These are phyloP conservation scores for Candida sphagnicola DNA, from an alignment of 805 yeast genomes.

Conservation along the genomic window DNA sequence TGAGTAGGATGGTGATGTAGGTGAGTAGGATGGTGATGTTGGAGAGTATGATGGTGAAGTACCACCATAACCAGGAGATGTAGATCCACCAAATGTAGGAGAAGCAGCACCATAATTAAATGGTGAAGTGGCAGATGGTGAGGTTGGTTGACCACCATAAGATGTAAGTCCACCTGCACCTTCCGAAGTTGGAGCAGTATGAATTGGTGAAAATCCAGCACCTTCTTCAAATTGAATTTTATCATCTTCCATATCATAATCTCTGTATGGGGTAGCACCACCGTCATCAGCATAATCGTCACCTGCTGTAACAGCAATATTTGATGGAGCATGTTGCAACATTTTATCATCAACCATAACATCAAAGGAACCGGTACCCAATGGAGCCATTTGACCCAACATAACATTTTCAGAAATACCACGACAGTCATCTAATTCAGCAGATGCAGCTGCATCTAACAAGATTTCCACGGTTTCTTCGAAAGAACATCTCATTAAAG, in stretches of 20 bases:
- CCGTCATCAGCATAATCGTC: constrained; percentile 46
- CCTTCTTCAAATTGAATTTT: constrained; percentile 64
- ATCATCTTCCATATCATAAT: constrained; percentile 57
- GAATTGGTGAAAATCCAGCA: constrained; percentile 90
- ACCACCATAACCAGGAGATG: constrained; percentile 62
- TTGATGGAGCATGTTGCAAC: constrained; percentile 62
- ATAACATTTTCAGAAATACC: constrained; percentile 98
- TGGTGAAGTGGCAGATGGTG: constrained; percentile 54
- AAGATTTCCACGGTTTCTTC: constrained; percentile 98
- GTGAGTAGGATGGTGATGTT: constrained; percentile 66
- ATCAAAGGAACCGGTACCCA: constrained; percentile 98
- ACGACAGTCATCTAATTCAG: constrained; percentile 95
- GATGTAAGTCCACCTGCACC: constrained; percentile 82
- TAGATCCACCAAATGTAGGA: constrained; percentile 50
- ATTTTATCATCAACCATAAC: constrained; percentile 90
- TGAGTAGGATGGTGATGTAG: constrained; percentile 70
- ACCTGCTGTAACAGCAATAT: constrained; percentile 33
- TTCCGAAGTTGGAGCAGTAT: constrained; percentile 77
- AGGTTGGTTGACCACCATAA: constrained; percentile 66
- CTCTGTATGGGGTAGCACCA: constrained; percentile 88
- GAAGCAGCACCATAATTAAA: constrained; percentile 47
- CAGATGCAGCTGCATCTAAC: constrained; percentile 97
- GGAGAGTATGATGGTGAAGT: constrained; percentile 72
- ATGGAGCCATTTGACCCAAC: constrained; percentile 97
- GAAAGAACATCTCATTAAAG: constrained; percentile 98